Evolutionary conservation across 1,139 yeast genomes (phyloP).

Genomic region (Diutina catenulata): DNA sequence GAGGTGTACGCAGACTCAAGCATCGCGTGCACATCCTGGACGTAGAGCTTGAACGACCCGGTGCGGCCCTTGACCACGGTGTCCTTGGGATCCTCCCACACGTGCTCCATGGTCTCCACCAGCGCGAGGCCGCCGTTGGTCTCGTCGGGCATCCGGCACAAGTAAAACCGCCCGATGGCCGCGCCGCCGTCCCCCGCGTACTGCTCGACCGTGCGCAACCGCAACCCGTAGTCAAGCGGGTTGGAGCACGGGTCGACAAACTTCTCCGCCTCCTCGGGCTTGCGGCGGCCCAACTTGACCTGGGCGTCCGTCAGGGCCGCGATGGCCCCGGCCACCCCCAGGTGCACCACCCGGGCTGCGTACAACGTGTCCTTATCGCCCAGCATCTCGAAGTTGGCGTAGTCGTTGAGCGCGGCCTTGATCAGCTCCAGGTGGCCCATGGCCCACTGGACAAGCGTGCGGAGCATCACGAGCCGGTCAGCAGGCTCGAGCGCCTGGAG

Average conservation of each 20-base stretch:
- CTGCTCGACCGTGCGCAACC: conserved; percentile 1
- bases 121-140: not conserved
- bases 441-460: conserved; percentile 4
- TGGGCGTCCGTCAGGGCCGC: not conserved
- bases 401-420: not conserved
- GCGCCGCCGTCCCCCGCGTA: conserved; percentile 5
- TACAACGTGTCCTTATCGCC: conserved; percentile 3
- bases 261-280: conserved; percentile 4
- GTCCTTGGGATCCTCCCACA: conserved; percentile 1
- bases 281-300: not conserved
- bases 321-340: not conserved
- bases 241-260: not conserved
- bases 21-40: conserved; percentile 2
- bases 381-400: conserved; percentile 3
- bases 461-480: conserved; percentile 3
- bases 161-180: not conserved
- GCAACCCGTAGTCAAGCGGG: conserved; percentile 3
- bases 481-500: not conserved
- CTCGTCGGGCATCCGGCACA: conserved; percentile 2
- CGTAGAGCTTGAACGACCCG: not conserved
- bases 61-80: not conserved
- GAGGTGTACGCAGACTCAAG: not conserved
- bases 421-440: conserved; percentile 5
- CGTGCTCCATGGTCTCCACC: not conserved
- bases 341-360: not conserved